phyloP scores from a whole-genome alignment of 208 protist species.

The Trypanosoma avium region DNA sequence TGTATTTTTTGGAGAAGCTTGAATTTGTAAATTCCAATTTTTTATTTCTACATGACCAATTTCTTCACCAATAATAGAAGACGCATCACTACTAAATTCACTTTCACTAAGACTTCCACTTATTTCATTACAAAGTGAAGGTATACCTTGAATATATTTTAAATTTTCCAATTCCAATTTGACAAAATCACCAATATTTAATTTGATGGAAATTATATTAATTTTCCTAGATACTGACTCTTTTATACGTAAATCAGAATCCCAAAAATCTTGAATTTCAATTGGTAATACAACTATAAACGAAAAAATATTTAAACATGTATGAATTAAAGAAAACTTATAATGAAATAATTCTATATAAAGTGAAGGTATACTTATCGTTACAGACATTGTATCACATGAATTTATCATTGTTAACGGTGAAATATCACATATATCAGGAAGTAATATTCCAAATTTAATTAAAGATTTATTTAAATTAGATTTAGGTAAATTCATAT shows the following conservation, averaged over 20 bases:
- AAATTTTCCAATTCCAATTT: slow-evolving; percentile 6
- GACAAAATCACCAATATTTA: slow-evolving; percentile 1
- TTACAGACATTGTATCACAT: slow-evolving; percentile 5
- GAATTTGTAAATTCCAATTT: slow-evolving; percentile 26
- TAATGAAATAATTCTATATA: slow-evolving; percentile 12
- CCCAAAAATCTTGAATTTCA: slow-evolving; percentile 18
- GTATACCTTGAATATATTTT: not conserved
- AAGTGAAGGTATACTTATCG: slow-evolving; percentile 10
- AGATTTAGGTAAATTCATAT: slow-evolving; percentile 7
- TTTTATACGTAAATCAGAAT: not conserved
- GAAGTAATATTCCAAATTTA: slow-evolving; percentile 23
- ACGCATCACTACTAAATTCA: slow-evolving; percentile 10
- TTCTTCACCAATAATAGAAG: not conserved
- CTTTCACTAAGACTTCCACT: slow-evolving; percentile 10
- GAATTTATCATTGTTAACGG: slow-evolving; percentile 10
- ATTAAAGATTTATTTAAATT: not conserved
- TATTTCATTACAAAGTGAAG: not conserved
- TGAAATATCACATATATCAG: slow-evolving; percentile 17
- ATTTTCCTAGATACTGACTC: not conserved
- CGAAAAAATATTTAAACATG: not conserved
- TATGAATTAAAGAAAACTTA: not conserved
- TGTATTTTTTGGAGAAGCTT: not conserved
- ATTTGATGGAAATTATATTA: not conserved
- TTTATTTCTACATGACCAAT: slow-evolving; percentile 5
- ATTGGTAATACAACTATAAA: slow-evolving; percentile 9